Evolutionary conservation across 2,329 filamentous ascomycete species (phyloP), one percentile per base, ranked within the genome.

Genomic region (Xylaria hypoxylon): DNA sequence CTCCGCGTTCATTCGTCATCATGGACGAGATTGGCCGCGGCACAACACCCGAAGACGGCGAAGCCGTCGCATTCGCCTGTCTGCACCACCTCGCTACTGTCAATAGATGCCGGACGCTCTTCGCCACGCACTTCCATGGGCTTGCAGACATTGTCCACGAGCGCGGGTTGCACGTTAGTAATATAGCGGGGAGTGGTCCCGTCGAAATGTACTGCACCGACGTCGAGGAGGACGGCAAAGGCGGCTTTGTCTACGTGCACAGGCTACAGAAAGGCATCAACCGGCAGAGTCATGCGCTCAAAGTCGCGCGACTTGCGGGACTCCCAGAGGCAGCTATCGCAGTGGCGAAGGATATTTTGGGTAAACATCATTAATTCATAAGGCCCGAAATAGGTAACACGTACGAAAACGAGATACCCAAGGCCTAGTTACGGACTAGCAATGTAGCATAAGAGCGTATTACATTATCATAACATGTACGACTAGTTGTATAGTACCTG

Each of bases 11-110:
- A 0, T 96, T 99, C 74, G 95, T 96, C 67, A 95, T 99, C 78
- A 98, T 99, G 95, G 96, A 99, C 78, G 96, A 99, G 82, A 92
- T 99, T 42, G 96, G 96, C 0, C 87, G 96, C 53, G 96, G 96
- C 8, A 99, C 96, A 0, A 97, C 96, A 22, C 94, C 95, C 0
- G 91, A 95, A 74, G 96, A 98, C 77, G 96, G 96, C 2, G 87
- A 91, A 2, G 96, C 96, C 0, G 91, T 99, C 1, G 93, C 93
- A 0, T 98, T 92, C 78, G 96, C 95, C 1, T 94, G 91, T 74
- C 82, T 99, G 56, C 88, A 95, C 75, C 93, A 98, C 78, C 83
- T 99, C 17, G 90, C 93, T 72, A 85, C 89, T 55, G 82, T 91
- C 24, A 97, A 96, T 77, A 84, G 85, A 76, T 93, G 92, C 76